Evolutionary conservation across 108 stramenopile species (phyloP).

Genomic region (Pseudonitzschia multiseries): DNA sequence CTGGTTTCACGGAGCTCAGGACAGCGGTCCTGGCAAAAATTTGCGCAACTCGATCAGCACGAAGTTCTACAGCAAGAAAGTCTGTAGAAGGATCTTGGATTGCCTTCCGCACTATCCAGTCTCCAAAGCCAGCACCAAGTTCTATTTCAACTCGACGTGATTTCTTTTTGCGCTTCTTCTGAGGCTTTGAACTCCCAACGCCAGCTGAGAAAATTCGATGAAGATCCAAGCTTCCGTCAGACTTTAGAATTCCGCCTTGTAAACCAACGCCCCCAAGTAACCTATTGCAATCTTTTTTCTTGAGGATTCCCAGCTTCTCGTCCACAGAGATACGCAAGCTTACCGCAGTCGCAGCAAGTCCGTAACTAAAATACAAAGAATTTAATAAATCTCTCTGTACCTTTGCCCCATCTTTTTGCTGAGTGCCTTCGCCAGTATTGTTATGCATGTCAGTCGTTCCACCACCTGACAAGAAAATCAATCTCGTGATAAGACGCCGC

Average conservation of each 20-base stretch:
- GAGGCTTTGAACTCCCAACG: constrained; percentile 23
- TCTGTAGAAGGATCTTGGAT: constrained; percentile 51
- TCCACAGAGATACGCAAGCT: constrained; percentile 13
- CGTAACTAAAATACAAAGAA: constrained; percentile 68
- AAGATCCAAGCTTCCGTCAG: constrained; percentile 52
- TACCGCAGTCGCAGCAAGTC: constrained; percentile 41
- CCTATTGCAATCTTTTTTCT: constrained; percentile 34
- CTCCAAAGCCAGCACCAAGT: constrained; percentile 80
- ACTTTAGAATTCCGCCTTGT: constrained; percentile 40
- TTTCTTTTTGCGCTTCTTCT: constrained; percentile 26
- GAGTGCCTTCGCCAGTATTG: neutral
- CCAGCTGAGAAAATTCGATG: constrained; percentile 31
- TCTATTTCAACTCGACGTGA: constrained; percentile 61
- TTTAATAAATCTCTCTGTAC: constrained; percentile 39
- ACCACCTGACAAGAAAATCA: constrained; percentile 79
- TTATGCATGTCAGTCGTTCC: constrained; percentile 61
- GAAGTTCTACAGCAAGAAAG: constrained; percentile 74
- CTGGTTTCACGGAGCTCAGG: constrained; percentile 21
- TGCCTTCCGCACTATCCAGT: constrained; percentile 79
- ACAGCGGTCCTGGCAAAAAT: constrained; percentile 46
- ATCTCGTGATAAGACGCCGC: constrained; percentile 42
- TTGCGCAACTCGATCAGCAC: constrained; percentile 79
- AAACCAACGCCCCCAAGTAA: constrained; percentile 36
- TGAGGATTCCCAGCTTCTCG: neutral
- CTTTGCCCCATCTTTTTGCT: neutral